Evolutionary conservation across 192 early-diverging fungal genomes (phyloP), one percentile per base, ranked within the genome.

Genomic region (Linnemannia elongata): DNA sequence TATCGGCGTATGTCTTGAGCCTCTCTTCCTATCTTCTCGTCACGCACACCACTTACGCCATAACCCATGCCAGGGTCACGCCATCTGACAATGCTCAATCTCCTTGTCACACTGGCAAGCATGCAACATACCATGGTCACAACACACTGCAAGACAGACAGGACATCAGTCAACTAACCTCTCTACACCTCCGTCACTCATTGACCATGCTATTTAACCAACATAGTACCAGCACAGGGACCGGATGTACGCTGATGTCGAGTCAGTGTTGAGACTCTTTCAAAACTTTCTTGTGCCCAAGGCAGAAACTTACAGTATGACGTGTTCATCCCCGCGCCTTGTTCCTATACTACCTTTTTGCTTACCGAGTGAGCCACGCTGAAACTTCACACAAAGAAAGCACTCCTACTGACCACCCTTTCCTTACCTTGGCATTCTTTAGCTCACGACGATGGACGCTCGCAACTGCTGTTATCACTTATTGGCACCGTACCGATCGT

Each of bases 401-500:
- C 15, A 75, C 66, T 36, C n/a, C 35, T 35, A 66, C 60, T 66
- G 30, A 66, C 13, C 13, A 4, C 30, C 15, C 30, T 10, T 35
- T 47, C 38, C 47, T 36, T 73, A 22, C 36, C 17, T 38, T 57
- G 24, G 17, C 33, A 2, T 30, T 42, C 5, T 33, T 33, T 88
- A 93, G 92, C 92, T 49, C 90, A 92, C 69, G 90, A 93, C 42
- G 88, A 92, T 82, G 91, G 92, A 20, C 89, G 92, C 73, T 91
- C 83, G 12, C 90, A 94, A 81, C 90, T 94, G 30, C 88, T 97
- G 0, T 90, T 99, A 35, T 97, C 94, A 82, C 90, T 99, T 35
- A 92, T 96, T 75, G 98, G 98, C 36, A 98, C 97, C 0, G 81
- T 98, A 10, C 97, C 97, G 4, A 96, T 99, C 45, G 92, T 92